These are phyloP conservation scores for Trichoderma sp. DNA, from an alignment of 2,329 filamentous ascomycete species.

Conservation along the genomic window DNA sequence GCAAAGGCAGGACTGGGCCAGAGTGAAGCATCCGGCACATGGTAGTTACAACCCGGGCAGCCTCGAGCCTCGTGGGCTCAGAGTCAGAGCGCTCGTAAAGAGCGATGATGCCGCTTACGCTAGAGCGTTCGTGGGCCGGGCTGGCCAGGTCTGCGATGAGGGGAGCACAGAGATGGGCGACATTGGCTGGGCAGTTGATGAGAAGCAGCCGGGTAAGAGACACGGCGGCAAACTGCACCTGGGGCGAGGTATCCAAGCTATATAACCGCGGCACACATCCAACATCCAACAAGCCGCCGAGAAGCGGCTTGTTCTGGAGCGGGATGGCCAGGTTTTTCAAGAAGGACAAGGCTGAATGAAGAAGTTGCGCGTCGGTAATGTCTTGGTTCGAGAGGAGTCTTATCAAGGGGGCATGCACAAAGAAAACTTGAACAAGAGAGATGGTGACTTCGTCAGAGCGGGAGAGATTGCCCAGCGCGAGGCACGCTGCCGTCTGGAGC, in stretches of 20 bases:
- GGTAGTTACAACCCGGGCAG: slow-evolving; percentile 50
- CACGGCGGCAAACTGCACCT: slow-evolving; percentile 59
- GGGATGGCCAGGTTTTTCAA: slow-evolving; percentile 64
- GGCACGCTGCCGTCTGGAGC: slow-evolving; percentile 56
- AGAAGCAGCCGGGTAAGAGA: slow-evolving; percentile 57
- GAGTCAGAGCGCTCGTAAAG: slow-evolving; percentile 40
- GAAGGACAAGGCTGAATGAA: slow-evolving; percentile 57
- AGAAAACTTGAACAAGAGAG: slow-evolving; percentile 44
- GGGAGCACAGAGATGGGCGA: slow-evolving; percentile 45
- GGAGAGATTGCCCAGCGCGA: slow-evolving; percentile 59
- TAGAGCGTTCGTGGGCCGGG: slow-evolving; percentile 29
- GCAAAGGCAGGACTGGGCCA: slow-evolving; percentile 28
- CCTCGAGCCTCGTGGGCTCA: slow-evolving; percentile 57
- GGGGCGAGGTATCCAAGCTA: slow-evolving; percentile 47
- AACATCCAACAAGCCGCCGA: slow-evolving; percentile 48
- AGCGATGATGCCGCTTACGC: slow-evolving; percentile 37
- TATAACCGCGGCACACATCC: slow-evolving; percentile 52
- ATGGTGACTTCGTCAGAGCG: slow-evolving; percentile 54
- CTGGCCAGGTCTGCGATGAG: slow-evolving; percentile 33
- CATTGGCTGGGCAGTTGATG: slow-evolving; percentile 51
- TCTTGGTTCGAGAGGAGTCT: slow-evolving; percentile 41
- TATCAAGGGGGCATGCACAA: slow-evolving; percentile 45
- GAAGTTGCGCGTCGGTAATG: slow-evolving; percentile 47
- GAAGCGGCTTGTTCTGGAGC: slow-evolving; percentile 47
- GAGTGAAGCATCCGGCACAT: slow-evolving; percentile 56